Percentiles rank a stretch among this genome's conserved stretches.
Conservation (phyloP, 805 yeast genomes). For the Torulaspora indica region DNA sequence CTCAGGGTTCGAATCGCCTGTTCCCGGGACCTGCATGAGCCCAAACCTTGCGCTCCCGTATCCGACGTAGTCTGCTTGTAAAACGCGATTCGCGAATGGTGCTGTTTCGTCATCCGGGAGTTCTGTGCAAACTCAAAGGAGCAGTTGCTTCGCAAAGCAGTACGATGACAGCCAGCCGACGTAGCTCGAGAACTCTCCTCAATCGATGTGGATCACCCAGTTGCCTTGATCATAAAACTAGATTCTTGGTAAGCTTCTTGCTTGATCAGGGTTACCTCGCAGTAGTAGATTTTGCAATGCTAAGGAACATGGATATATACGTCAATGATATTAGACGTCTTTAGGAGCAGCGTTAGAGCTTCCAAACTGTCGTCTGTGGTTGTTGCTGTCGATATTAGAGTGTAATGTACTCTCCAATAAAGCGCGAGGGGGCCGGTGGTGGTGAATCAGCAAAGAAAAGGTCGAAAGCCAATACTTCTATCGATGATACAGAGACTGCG, state of each 20-base stretch:
- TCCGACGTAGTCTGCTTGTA: too few relatives aligned
- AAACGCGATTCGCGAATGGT: too few relatives aligned
- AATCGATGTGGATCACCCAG: too few relatives aligned
- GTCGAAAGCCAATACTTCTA: conserved; percentile 16
- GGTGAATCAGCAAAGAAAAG: conserved; percentile 15
- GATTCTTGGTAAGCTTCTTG: not conserved
- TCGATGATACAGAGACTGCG: conserved; percentile 20
- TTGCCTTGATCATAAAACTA: too few relatives aligned
- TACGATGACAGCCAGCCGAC: too few relatives aligned
- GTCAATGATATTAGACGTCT: not conserved
- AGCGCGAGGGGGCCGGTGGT: conserved; percentile 16
- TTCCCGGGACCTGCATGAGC: too few relatives aligned
- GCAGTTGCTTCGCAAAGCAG: too few relatives aligned
- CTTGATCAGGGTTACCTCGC: not conserved
- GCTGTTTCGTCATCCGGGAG: too few relatives aligned
- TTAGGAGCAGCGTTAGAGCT: not conserved
- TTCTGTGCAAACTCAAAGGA: too few relatives aligned
- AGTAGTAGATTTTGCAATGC: not conserved
- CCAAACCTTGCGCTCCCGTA: too few relatives aligned
- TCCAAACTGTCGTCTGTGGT: not conserved
- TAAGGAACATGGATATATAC: not conserved
- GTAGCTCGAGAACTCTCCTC: too few relatives aligned
- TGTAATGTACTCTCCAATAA: conserved; percentile 15
- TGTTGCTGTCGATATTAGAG: not conserved
- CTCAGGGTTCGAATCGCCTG: too few relatives aligned